phyloP scores from a whole-genome alignment of 148 eudicot genomes.

The Rhododendron molle region DNA sequence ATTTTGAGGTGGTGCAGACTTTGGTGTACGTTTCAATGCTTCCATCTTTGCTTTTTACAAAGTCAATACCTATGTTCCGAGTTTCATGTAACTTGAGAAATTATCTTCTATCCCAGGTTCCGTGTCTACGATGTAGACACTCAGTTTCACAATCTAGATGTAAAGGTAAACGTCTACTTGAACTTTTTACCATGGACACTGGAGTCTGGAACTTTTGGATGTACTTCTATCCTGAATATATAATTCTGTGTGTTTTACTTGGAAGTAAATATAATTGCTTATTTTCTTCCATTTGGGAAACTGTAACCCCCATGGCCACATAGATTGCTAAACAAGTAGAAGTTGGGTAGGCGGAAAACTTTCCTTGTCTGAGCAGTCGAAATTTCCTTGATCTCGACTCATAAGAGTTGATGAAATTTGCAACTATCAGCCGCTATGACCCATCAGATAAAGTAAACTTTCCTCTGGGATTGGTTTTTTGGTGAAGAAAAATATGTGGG shows the following conservation, averaged over 20 bases:
- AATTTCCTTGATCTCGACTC: not conserved
- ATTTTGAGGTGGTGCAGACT: slow-evolving; percentile 87
- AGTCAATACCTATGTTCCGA: not conserved
- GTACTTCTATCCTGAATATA: not conserved
- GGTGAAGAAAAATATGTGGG: not conserved
- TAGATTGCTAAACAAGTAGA: not conserved
- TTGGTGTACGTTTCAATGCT: slow-evolving; percentile 62
- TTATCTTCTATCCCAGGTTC: slow-evolving; percentile 53
- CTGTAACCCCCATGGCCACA: not conserved
- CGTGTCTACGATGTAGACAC: slow-evolving; percentile 89
- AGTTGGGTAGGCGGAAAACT: not conserved
- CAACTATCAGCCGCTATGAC: not conserved
- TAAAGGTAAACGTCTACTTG: slow-evolving; percentile 48
- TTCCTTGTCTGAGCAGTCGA: not conserved
- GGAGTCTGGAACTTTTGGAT: not conserved
- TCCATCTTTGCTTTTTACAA: slow-evolving; percentile 9
- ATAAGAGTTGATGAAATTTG: not conserved
- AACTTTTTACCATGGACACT: not conserved
- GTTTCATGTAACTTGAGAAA: slow-evolving; percentile 17
- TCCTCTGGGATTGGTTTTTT: not conserved
- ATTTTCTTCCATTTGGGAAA: not conserved
- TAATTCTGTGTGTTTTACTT: not conserved
- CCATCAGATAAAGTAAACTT: not conserved
- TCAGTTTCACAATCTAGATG: slow-evolving; percentile 69
- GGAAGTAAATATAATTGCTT: not conserved